phyloP scores from a whole-genome alignment of 371 early-diverging fungal species.

The Syncephalastrum contaminatum region DNA sequence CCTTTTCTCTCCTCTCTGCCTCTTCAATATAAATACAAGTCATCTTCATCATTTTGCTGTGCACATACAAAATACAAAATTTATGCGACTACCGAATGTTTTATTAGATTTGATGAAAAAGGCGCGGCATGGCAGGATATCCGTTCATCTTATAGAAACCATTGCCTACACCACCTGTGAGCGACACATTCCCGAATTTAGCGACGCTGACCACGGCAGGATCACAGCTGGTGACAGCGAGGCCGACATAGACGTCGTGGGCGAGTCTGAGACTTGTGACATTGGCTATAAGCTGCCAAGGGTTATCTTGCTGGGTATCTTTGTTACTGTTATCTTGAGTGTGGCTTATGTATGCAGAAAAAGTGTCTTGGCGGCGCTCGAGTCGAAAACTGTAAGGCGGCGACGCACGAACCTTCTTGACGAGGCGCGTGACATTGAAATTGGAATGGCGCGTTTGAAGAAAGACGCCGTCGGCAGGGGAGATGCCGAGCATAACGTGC shows the following conservation, averaged over 20 bases:
- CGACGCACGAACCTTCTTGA: conserved; percentile 33
- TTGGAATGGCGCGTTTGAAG: conserved; percentile 29
- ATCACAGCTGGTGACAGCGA: conserved; percentile 49
- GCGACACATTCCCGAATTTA: conserved; percentile 39
- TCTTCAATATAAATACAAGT: too few relatives aligned
- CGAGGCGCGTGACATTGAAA: conserved; percentile 24
- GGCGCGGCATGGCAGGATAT: too few relatives aligned
- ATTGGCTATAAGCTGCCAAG: conserved; percentile 32
- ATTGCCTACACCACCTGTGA: conserved; percentile 32
- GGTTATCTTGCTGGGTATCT: conserved; percentile 1
- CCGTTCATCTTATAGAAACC: conserved; percentile 7
- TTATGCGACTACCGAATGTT: too few relatives aligned
- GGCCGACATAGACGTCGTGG: conserved; percentile 38
- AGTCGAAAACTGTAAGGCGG: conserved; percentile 42
- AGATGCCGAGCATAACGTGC: conserved; percentile 39
- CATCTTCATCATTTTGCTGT: too few relatives aligned
- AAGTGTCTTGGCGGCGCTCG: conserved; percentile 18
- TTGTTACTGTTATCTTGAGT: neutral
- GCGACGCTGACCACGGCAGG: conserved; percentile 43
- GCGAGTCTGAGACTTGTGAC: conserved; percentile 25
- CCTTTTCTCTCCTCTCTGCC: too few relatives aligned
- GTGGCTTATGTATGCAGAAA: conserved; percentile 14
- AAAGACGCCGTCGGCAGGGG: conserved; percentile 42
- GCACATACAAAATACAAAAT: too few relatives aligned
- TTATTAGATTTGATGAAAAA: too few relatives aligned